phyloP scores from a whole-genome alignment of 192 early-diverging fungal genomes.

The Gamsiella multidivaricata region DNA sequence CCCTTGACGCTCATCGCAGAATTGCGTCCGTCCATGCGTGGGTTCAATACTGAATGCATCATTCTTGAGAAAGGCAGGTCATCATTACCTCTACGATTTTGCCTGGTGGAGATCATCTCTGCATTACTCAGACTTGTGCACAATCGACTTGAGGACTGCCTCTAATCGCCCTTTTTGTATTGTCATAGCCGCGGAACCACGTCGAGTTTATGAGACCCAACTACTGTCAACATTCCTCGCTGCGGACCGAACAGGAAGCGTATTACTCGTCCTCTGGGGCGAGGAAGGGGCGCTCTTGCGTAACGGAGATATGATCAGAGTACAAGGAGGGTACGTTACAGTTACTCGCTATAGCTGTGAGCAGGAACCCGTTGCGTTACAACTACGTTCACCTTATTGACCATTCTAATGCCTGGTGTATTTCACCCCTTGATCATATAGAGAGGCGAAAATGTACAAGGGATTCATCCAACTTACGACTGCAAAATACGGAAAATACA shows the following conservation, averaged over 20 bases:
- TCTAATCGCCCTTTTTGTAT: background rate
- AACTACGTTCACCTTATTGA: background rate
- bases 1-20: conserved; percentile 55
- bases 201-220: conserved; percentile 56
- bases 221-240: conserved; percentile 69
- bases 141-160: background rate
- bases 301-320: conserved; percentile 70
- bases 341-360: no score
- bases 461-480: conserved; percentile 66
- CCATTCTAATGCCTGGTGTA: background rate
- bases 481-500: conserved; percentile 62
- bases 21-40: conserved; percentile 67
- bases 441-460: conserved; percentile 63
- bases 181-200: conserved; percentile 3
- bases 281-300: conserved; percentile 60
- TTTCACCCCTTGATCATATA: conserved; percentile 1
- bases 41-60: conserved; percentile 73
- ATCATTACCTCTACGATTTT: no score
- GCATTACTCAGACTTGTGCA: no score
- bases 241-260: conserved; percentile 69
- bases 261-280: conserved; percentile 69
- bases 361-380: no score
- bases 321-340: conserved; percentile 56
- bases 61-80: conserved; percentile 65
- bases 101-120: no score